phyloP scores from a whole-genome alignment of 352 stramenopile species.

The Thalassiosira delicatula region DNA sequence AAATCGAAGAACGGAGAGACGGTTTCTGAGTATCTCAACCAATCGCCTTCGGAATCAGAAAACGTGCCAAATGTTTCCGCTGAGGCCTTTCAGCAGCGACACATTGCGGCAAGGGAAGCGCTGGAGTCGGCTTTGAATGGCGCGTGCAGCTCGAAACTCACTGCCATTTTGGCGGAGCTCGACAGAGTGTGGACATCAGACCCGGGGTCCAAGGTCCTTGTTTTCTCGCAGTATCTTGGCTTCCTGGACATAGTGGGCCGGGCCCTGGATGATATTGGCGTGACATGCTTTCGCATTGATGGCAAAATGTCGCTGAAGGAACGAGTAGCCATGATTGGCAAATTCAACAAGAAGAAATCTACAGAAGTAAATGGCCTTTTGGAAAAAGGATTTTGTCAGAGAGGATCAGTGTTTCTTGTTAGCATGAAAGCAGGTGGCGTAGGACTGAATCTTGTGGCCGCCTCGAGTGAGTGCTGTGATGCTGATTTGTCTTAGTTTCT shows the following conservation, averaged over 20 bases:
- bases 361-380: not conserved
- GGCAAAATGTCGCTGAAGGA: constrained; percentile 79
- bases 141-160: constrained; percentile 75
- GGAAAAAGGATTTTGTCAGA: constrained; percentile 11
- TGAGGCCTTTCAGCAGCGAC: constrained; percentile 13
- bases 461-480: too few relatives aligned
- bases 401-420: constrained; percentile 79
- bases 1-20: constrained; percentile 58
- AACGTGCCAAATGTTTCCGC: constrained; percentile 9
- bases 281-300: constrained; percentile 75
- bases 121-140: constrained; percentile 74
- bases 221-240: constrained; percentile 78
- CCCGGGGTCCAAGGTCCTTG: constrained; percentile 75
- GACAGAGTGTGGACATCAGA: constrained; percentile 75
- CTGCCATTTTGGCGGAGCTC: constrained; percentile 79
- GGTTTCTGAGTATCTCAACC: constrained; percentile 55
- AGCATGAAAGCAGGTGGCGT: constrained; percentile 83
- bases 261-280: constrained; percentile 45
- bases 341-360: constrained; percentile 63
- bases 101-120: constrained; percentile 60
- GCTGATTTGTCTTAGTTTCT: too few relatives aligned
- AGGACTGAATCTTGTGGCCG: constrained; percentile 80
- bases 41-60: constrained; percentile 37
- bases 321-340: constrained; percentile 66
- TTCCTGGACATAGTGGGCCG: constrained; percentile 76